Evolutionary conservation across 108 stramenopile species (phyloP).

Genomic region (Cylindrotheca closterium): DNA sequence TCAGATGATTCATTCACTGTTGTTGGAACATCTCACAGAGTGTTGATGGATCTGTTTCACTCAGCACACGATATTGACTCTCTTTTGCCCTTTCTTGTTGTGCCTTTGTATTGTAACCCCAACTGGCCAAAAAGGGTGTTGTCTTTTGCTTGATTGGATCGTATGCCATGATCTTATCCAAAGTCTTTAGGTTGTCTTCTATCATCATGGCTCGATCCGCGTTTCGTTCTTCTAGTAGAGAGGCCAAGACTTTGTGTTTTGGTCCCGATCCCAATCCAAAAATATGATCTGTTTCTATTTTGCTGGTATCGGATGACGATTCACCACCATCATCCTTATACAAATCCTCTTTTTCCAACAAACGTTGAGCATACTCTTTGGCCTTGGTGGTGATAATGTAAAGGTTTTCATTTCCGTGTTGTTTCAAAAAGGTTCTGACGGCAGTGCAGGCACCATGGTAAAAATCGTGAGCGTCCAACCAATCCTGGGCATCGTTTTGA

Average conservation of each 20-base stretch:
- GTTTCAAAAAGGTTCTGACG: constrained; percentile 8
- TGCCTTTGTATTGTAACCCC: constrained; percentile 32
- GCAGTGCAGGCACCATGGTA: constrained; percentile 29
- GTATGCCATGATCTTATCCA: constrained; percentile 18
- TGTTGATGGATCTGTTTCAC: not conserved
- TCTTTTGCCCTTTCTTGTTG: constrained; percentile 10
- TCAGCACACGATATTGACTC: not conserved
- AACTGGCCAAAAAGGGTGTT: constrained; percentile 23
- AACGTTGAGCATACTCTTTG: constrained; percentile 23
- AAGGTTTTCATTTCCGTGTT: constrained; percentile 6
- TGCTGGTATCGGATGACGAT: not conserved
- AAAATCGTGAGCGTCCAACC: constrained; percentile 32
- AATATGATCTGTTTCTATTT: constrained; percentile 2
- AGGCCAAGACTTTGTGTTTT: constrained; percentile 16
- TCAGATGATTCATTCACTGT: too few relatives aligned
- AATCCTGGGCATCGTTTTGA: constrained; percentile 16
- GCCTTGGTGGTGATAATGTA: constrained; percentile 37
- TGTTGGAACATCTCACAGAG: too few relatives aligned
- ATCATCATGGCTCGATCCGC: constrained; percentile 22
- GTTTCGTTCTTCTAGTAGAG: not conserved
- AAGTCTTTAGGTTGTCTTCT: constrained; percentile 26
- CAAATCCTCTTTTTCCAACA: constrained; percentile 24
- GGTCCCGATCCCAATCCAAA: constrained; percentile 34
- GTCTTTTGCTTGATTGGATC: constrained; percentile 1
- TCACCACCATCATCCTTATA: constrained; percentile 4